Evolutionary conservation across 2,329 filamentous ascomycete genomes (phyloP), one percentile per base, ranked within the genome.

Genomic region (Verruconis gallopava): DNA sequence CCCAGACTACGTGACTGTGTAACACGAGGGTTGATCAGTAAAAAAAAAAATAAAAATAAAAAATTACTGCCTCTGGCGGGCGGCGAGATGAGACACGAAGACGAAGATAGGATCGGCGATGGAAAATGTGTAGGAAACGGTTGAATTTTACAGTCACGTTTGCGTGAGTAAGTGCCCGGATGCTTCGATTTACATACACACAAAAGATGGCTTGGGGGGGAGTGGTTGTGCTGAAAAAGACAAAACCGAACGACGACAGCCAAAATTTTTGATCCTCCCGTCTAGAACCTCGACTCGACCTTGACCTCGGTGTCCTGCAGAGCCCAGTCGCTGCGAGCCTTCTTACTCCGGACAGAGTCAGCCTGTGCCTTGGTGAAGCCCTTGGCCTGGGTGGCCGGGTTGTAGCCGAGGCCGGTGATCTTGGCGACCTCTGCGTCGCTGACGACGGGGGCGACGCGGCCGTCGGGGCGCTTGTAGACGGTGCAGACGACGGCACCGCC

Each of bases 401-500:
- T 96, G 55, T 96, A 96, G 0, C 85, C 88, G 15, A 94, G 63
- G 38, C 74, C 73, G 42, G 73, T 86, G 46, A 63, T 59, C 66
- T 70, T 75, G 2, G 70, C 83, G 2, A 93, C 73, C 37, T 73
- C 70, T 3, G 68, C 72, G 40, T 73, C 75, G 15, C 74, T 69
- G 3, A 93, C 58, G 25, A 68, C 64, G 3, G 66, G 64, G 2
- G 79, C 79, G 43, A 64, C 67, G 59, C 73, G 68, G 9, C 85
- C 83, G 59, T 96, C 89, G 1, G 81, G 81, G 13, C 88, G 75
- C 63, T 77, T 78, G 62, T 95, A 95, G 3, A 96, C 82, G 0
- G 85, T 89, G 17, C 91, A 83, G 1, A 96, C 88, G 2, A 79
- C 86, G 3, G 88, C 89, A 42, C 91, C 91, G 12, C 89, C 89